Percentiles rank a stretch among this genome's conserved stretches.
Conservation (phyloP, 2,329 filamentous ascomycete genomes). For the Ophiostoma quercus region DNA sequence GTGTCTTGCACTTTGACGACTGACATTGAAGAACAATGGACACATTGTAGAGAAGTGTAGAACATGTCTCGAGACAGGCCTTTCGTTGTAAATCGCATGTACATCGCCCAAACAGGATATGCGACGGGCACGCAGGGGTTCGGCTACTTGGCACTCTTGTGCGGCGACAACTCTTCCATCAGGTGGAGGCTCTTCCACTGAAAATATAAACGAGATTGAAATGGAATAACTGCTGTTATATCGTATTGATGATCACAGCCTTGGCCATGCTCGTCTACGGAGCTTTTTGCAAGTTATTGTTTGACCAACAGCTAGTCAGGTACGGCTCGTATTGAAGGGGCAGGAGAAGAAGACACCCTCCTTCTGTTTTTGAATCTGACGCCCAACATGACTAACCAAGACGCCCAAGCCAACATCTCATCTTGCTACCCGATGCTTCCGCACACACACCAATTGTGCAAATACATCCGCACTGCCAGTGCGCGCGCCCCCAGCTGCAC, state of each 20-base stretch:
- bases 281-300: neutral
- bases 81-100: neutral
- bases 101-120: neutral
- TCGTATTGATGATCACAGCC: neutral
- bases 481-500: conserved; percentile 1
- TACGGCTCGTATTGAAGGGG: neutral
- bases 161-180: neutral
- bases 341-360: neutral
- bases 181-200: conserved; percentile 7
- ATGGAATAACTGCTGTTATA: neutral
- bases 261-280: neutral
- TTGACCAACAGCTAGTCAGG: neutral
- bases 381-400: neutral
- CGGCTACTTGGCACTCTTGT: neutral
- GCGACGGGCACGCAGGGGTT: neutral
- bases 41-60: neutral
- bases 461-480: neutral
- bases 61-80: neutral
- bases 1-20: neutral
- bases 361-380: neutral
- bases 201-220: conserved; percentile 6
- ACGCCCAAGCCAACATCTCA: neutral
- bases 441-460: neutral
- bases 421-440: neutral
- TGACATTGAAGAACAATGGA: neutral